A percentile compares a stretch with the other conserved stretches of the same genome.
phyloP scores from a whole-genome alignment of 768 basidiomycete species.

The Mycena belliarum region DNA sequence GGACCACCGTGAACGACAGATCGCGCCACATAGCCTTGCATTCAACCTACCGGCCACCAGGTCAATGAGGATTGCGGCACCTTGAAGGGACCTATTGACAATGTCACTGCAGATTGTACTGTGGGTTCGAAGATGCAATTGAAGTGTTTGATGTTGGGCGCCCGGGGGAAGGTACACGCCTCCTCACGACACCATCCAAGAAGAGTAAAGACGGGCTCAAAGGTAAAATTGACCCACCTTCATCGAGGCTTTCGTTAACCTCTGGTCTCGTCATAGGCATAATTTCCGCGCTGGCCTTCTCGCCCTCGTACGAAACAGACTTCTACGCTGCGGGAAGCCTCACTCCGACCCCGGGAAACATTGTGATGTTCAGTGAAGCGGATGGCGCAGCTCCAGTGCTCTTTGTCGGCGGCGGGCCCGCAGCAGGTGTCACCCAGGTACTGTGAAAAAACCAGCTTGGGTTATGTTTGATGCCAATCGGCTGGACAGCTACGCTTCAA shows the following conservation, averaged over 20 bases:
- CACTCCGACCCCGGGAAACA: conserved; percentile 52
- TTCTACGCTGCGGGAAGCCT: conserved; percentile 83
- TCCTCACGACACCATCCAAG: conserved; percentile 70
- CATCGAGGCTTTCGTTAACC: neutral
- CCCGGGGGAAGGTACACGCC: conserved; percentile 73
- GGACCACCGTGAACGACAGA: conserved; percentile 89
- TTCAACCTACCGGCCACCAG: conserved; percentile 71
- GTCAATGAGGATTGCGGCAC: conserved; percentile 40
- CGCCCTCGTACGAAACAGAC: conserved; percentile 57
- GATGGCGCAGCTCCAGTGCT: conserved; percentile 54
- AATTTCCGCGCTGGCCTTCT: conserved; percentile 82
- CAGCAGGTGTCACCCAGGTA: conserved; percentile 59
- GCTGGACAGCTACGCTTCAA: conserved; percentile 70
- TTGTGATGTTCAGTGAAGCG: conserved; percentile 67
- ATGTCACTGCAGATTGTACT: conserved; percentile 62
- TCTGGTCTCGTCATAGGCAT: conserved; percentile 70
- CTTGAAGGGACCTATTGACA: neutral
- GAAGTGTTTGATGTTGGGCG: conserved; percentile 77
- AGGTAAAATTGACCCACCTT: conserved; percentile 44
- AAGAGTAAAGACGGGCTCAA: conserved; percentile 86
- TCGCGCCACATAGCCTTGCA: conserved; percentile 82
- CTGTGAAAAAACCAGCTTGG: no score
- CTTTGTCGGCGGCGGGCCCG: conserved; percentile 60
- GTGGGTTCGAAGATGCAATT: conserved; percentile 83
- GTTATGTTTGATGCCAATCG: no score